phyloP scores from a whole-genome alignment of 257 asterid genomes.

The Jaltomata sinuosa region DNA sequence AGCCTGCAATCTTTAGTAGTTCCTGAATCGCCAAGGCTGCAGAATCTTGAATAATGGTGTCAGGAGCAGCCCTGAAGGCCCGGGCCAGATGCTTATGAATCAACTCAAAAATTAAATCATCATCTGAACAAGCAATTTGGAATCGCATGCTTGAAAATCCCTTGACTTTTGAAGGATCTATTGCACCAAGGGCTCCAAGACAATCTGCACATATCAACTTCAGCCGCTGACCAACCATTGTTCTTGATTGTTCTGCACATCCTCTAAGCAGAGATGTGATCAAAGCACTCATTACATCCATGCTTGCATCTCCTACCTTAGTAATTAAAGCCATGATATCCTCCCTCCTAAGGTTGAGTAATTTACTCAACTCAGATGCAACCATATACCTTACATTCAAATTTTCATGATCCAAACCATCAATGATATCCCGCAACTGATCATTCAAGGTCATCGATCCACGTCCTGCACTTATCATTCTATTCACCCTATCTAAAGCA shows the following conservation, averaged over 20 bases:
- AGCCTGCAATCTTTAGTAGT: slow-evolving; percentile 83
- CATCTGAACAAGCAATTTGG: slow-evolving; percentile 95
- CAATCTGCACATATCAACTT: slow-evolving; percentile 89
- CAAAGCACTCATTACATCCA: slow-evolving; percentile 79
- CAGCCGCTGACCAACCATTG: slow-evolving; percentile 82
- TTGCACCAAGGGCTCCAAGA: slow-evolving; percentile 94
- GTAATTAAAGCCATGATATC: slow-evolving; percentile 57
- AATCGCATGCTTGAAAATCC: slow-evolving; percentile 64
- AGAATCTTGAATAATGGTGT: slow-evolving; percentile 79
- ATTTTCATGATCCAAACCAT: slow-evolving; percentile 87
- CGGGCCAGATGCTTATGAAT: slow-evolving; percentile 92
- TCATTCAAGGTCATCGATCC: slow-evolving; percentile 69
- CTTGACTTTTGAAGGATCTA: slow-evolving; percentile 92
- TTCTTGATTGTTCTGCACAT: slow-evolving; percentile 94
- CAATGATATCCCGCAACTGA: slow-evolving; percentile 71
- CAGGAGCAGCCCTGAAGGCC: slow-evolving; percentile 95
- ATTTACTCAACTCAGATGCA: slow-evolving; percentile 82
- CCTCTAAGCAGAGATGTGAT: slow-evolving; percentile 87
- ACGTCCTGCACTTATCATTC: slow-evolving; percentile 78
- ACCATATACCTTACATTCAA: slow-evolving; percentile 95
- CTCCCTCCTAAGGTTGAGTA: slow-evolving; percentile 61
- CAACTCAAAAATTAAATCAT: slow-evolving; percentile 89
- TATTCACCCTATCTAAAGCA: slow-evolving; percentile 70
- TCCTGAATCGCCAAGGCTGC: slow-evolving; percentile 98
- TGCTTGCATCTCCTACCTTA: slow-evolving; percentile 62